Conservation (phyloP, 2,329 filamentous ascomycete species). For the Diplocarpon mali region DNA sequence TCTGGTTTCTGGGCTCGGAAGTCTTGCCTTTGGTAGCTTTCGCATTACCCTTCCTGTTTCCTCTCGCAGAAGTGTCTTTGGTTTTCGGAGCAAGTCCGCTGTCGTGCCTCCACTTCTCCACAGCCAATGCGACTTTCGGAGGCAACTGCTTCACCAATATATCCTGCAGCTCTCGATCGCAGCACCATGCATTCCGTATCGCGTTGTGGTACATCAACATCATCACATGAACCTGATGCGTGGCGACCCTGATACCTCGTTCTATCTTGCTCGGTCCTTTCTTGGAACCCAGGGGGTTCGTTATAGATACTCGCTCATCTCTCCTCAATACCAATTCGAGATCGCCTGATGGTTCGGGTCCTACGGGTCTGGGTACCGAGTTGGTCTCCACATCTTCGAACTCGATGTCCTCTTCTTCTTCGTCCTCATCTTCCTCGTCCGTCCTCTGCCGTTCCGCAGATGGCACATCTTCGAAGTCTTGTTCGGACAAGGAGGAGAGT, state of each 20-base stretch:
- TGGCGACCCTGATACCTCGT: constrained; percentile 62
- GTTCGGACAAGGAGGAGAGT: constrained; percentile 31
- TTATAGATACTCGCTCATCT: constrained; percentile 47
- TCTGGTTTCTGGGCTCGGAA: constrained; percentile 30
- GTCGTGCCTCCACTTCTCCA: constrained; percentile 61
- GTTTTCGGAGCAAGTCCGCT: constrained; percentile 44
- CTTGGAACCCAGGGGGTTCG: constrained; percentile 53
- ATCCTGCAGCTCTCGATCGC: constrained; percentile 64
- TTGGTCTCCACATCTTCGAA: constrained; percentile 48
- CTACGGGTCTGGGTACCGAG: constrained; percentile 25
- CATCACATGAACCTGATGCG: constrained; percentile 84
- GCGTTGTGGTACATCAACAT: constrained; percentile 83
- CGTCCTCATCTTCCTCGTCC: constrained; percentile 29
- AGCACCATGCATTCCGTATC: constrained; percentile 72
- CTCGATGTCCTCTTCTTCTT: constrained; percentile 47
- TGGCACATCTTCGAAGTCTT: constrained; percentile 44
- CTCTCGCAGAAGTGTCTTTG: constrained; percentile 26
- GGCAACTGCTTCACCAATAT: constrained; percentile 66
- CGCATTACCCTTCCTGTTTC: constrained; percentile 25
- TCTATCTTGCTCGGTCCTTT: constrained; percentile 83
- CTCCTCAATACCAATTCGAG: constrained; percentile 61
- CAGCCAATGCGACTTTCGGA: constrained; percentile 46
- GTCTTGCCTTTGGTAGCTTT: constrained; percentile 32
- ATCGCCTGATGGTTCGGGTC: constrained; percentile 48
- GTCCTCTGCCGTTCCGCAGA: constrained; percentile 33